Evolutionary conservation across 768 basidiomycete species (phyloP).

Genomic region (Boletales sp.): DNA sequence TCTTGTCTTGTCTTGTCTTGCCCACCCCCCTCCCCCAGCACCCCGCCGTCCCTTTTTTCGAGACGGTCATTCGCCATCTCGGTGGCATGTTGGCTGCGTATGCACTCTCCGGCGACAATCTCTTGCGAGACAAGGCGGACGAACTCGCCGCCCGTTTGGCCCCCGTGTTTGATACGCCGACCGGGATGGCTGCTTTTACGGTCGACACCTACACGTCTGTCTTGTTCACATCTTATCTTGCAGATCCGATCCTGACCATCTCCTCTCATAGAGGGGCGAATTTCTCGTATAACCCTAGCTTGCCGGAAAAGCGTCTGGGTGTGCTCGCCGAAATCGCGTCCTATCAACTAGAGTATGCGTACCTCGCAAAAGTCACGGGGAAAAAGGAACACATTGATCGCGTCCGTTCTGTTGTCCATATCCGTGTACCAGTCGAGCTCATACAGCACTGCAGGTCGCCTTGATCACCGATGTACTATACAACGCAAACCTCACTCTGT

Average conservation of each 20-base stretch:
- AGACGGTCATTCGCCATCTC: constrained; percentile 86
- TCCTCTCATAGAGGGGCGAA: no score
- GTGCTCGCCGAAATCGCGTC: constrained; percentile 75
- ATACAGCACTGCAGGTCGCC: constrained; percentile 39
- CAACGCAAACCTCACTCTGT: constrained; percentile 39
- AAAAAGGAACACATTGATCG: constrained; percentile 58
- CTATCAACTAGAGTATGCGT: constrained; percentile 80
- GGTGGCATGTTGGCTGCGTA: constrained; percentile 84
- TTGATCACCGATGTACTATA: constrained; percentile 46
- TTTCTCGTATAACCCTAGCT: neutral
- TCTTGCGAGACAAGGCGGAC: constrained; percentile 67
- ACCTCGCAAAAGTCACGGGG: constrained; percentile 75
- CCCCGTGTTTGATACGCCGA: constrained; percentile 64
- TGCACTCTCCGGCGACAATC: constrained; percentile 61
- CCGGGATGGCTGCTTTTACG: constrained; percentile 65
- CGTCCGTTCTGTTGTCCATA: constrained; percentile 36
- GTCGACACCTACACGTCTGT: constrained; percentile 63
- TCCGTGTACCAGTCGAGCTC: neutral
- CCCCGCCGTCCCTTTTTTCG: constrained; percentile 57
- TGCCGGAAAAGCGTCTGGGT: constrained; percentile 19
- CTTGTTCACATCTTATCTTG: neutral
- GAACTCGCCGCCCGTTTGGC: constrained; percentile 69
- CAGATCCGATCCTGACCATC: neutral
- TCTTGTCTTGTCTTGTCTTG: neutral
- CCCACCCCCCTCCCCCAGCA: constrained; percentile 10